phyloP scores from a whole-genome alignment of 1,139 yeast species.

The Pichia inconspicua region DNA sequence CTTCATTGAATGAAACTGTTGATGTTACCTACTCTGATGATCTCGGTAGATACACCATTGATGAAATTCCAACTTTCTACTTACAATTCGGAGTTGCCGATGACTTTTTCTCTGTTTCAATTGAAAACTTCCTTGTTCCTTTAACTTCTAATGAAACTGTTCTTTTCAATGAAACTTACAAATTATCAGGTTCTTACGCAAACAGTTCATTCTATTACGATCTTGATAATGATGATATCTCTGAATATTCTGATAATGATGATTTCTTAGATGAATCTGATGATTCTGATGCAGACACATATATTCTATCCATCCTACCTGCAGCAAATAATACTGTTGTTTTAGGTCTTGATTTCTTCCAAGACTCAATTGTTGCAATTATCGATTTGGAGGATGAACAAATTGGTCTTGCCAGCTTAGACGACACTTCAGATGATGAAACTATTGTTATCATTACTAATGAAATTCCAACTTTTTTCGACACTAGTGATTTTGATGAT shows the following conservation, averaged over 20 bases:
- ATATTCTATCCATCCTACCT: constrained; percentile 11
- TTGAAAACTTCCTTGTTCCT: constrained; percentile 28
- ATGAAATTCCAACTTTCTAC: constrained; percentile 26
- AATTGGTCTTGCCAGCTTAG: constrained; percentile 47
- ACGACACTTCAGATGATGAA: constrained; percentile 20
- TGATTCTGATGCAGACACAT: neutral
- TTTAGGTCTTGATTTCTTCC: constrained; percentile 65
- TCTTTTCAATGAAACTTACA: constrained; percentile 5
- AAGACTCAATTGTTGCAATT: constrained; percentile 59
- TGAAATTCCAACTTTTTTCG: neutral
- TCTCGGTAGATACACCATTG: constrained; percentile 29
- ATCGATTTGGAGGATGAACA: constrained; percentile 60
- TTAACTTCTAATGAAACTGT: constrained; percentile 17
- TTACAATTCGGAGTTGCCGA: constrained; percentile 42
- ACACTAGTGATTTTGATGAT: neutral
- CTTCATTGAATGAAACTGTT: constrained; percentile 31
- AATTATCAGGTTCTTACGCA: neutral
- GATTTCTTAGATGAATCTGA: neutral
- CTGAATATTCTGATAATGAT: neutral
- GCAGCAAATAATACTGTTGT: constrained; percentile 22
- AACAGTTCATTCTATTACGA: constrained; percentile 10
- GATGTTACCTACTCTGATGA: constrained; percentile 17
- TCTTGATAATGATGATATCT: neutral
- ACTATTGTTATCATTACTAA: neutral
- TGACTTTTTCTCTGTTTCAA: constrained; percentile 31